These are phyloP conservation scores for Malus hybrid DNA, from an alignment of 331 rosid species.

Conservation along the genomic window DNA sequence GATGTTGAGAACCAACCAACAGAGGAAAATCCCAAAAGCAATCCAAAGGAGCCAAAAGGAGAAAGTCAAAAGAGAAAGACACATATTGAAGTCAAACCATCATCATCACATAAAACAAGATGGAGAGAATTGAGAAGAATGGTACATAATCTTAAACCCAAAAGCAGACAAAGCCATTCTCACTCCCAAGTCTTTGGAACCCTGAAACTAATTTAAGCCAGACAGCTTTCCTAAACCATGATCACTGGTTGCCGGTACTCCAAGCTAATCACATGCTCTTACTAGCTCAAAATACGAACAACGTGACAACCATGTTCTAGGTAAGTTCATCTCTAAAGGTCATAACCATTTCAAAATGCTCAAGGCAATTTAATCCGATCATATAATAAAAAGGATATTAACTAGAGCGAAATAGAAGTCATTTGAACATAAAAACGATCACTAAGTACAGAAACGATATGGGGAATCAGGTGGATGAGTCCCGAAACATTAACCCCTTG, in stretches of 20 bases:
- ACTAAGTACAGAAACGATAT: slow-evolving; percentile 26
- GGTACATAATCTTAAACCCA: not conserved
- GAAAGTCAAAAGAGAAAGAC: not conserved
- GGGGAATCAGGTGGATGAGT: not conserved
- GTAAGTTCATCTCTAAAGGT: not conserved
- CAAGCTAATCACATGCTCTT: not conserved
- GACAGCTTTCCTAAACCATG: no score
- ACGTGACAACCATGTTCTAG: no score
- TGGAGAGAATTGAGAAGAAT: not conserved
- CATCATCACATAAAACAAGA: not conserved
- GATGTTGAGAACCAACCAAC: not conserved
- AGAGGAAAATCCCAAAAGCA: not conserved
- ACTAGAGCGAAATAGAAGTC: not conserved
- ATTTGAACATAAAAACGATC: slow-evolving; percentile 10
- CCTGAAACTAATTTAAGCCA: no score
- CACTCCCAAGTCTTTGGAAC: not conserved
- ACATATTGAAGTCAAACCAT: not conserved
- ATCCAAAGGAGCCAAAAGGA: not conserved
- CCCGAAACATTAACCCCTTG: slow-evolving; percentile 14
- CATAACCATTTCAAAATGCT: not conserved
- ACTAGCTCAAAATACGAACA: not conserved
- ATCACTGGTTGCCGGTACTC: not conserved
- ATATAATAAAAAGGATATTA: not conserved
- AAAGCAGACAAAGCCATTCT: not conserved
- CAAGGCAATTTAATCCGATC: not conserved